Conservation (phyloP, 441 rosid genomes). For the Macaranga tanarius region DNA sequence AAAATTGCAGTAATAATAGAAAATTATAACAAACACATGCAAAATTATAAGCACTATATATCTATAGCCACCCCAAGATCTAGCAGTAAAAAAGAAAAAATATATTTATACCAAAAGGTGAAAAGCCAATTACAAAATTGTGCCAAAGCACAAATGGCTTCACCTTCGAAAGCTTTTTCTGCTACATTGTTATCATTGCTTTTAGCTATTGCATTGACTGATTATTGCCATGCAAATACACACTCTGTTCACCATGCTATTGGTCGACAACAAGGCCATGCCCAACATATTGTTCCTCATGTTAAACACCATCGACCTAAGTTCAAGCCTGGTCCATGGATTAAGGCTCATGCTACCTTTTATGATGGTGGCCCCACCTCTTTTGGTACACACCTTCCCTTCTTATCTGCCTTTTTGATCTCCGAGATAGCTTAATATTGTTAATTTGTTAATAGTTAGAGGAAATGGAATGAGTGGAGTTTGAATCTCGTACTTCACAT, state of each 20-base stretch:
- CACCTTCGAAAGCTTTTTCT: conserved; percentile 22
- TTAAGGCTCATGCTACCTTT: conserved; percentile 54
- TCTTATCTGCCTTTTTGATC: too few relatives aligned
- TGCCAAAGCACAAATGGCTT: conserved; percentile 26
- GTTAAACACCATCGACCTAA: conserved; percentile 16
- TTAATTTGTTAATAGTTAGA: too few relatives aligned
- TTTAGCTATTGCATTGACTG: conserved; percentile 18
- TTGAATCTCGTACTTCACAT: too few relatives aligned
- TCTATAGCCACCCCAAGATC: neutral
- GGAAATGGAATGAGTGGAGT: too few relatives aligned
- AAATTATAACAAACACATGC: neutral
- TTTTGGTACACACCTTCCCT: conserved; percentile 31
- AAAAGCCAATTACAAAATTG: neutral
- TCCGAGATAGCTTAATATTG: too few relatives aligned
- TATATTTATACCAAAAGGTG: too few relatives aligned
- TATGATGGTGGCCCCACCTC: conserved; percentile 44
- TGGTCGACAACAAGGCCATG: neutral
- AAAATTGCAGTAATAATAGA: neutral
- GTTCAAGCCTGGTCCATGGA: conserved; percentile 54
- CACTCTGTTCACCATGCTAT: conserved; percentile 16
- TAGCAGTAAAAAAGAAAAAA: neutral
- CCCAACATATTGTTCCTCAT: neutral
- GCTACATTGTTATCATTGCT: conserved; percentile 17
- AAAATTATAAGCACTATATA: neutral
- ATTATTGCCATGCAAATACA: conserved; percentile 11